These are phyloP conservation scores for Balakata baccata DNA, from an alignment of 345 rosid species.

Conservation along the genomic window DNA sequence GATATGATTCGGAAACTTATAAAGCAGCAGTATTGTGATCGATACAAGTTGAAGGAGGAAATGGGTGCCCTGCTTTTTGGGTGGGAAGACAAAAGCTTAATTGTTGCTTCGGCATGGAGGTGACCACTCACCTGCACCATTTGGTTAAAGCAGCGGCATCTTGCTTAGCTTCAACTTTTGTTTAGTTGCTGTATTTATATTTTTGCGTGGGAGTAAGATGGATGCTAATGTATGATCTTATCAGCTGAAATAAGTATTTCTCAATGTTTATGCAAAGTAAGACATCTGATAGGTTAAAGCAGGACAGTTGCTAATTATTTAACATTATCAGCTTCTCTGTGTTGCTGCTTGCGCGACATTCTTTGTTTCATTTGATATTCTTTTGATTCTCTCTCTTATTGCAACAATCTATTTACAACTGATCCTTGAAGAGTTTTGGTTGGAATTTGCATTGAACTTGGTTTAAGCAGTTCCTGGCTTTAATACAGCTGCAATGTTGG, in stretches of 20 bases:
- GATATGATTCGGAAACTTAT: constrained; percentile 48
- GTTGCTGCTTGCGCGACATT: not conserved
- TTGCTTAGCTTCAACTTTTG: not conserved
- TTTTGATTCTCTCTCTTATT: not conserved
- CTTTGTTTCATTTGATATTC: not conserved
- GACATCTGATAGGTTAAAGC: not conserved
- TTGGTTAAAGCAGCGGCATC: not conserved
- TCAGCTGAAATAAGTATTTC: not conserved
- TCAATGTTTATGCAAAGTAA: not conserved
- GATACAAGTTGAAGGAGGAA: constrained; percentile 61
- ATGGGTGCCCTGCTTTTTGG: constrained; percentile 69
- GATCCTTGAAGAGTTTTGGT: not conserved
- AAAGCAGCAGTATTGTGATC: constrained; percentile 53
- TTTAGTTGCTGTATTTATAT: constrained; percentile 19
- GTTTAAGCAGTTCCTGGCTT: too few relatives aligned
- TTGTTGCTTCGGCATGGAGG: constrained; percentile 91
- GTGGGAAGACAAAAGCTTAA: constrained; percentile 85
- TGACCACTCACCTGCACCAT: constrained; percentile 14
- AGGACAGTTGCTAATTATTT: constrained; percentile 1
- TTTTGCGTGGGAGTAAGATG: constrained; percentile 26
- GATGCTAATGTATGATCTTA: constrained; percentile 13
- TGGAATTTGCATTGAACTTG: too few relatives aligned
- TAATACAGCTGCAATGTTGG: too few relatives aligned
- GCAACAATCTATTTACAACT: not conserved
- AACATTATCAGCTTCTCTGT: constrained; percentile 3